Conservation (phyloP, 768 basidiomycete genomes). For the Cantharellus cinnabarinus region DNA sequence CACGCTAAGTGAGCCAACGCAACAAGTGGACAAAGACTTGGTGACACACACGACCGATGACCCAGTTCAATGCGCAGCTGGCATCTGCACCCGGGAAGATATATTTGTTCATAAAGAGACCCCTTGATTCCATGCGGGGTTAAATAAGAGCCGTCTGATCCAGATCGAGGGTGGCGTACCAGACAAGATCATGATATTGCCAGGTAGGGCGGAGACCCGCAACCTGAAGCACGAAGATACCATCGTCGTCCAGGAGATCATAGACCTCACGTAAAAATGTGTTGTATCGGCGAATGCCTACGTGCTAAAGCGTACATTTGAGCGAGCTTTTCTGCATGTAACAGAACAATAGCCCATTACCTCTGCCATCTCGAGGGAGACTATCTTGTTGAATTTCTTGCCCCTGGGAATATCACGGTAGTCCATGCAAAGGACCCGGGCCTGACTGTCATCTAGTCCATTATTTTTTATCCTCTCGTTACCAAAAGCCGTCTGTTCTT, state of each 20-base stretch:
- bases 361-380: slow-evolving; percentile 96
- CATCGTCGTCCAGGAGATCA: slow-evolving; percentile 82
- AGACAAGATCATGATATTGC: slow-evolving; percentile 97
- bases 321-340: background rate
- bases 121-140: slow-evolving; percentile 25
- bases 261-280: slow-evolving; percentile 84
- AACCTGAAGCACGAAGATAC: slow-evolving; percentile 90
- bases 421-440: slow-evolving; percentile 82
- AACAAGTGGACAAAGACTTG: background rate
- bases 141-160: background rate
- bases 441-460: slow-evolving; percentile 48
- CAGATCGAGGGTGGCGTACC: slow-evolving; percentile 25
- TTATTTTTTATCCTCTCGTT: slow-evolving; percentile 72
- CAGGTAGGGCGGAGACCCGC: slow-evolving; percentile 87
- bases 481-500: slow-evolving; percentile 84
- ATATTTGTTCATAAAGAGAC: slow-evolving; percentile 95
- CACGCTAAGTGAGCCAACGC: background rate
- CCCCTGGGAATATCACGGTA: slow-evolving; percentile 76
- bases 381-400: slow-evolving; percentile 76
- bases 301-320: slow-evolving; percentile 34
- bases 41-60: slow-evolving; percentile 43
- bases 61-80: slow-evolving; percentile 88
- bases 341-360: slow-evolving; percentile 18
- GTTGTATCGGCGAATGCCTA: slow-evolving; percentile 82
- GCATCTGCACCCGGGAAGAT: slow-evolving; percentile 98